Conservation (phyloP, 2,329 filamentous ascomycete species). For the Phoma herbarum region DNA sequence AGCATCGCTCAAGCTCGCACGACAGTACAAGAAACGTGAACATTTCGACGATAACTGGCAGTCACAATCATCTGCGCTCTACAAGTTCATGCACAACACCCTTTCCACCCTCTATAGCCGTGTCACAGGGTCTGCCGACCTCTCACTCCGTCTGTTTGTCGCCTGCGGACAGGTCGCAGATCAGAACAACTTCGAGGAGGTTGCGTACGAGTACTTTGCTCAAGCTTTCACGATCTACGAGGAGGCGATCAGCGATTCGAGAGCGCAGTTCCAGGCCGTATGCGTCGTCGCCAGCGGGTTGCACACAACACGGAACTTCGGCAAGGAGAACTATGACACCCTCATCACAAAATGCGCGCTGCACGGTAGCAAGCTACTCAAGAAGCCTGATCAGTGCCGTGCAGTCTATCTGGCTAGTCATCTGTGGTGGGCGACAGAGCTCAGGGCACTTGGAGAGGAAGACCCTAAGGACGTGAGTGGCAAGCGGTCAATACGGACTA, state of each 20-base stretch:
- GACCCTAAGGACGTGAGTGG: constrained; percentile 78
- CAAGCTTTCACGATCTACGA: constrained; percentile 99
- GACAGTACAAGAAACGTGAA: constrained; percentile 87
- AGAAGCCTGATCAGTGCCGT: constrained; percentile 97
- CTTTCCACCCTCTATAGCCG: constrained; percentile 88
- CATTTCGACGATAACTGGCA: constrained; percentile 83
- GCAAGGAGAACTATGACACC: constrained; percentile 98
- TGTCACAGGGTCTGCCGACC: constrained; percentile 85
- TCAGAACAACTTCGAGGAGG: constrained; percentile 90
- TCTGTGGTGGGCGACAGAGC: constrained; percentile 96
- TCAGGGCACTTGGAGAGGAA: constrained; percentile 77
- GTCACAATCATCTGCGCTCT: constrained; percentile 78
- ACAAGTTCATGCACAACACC: constrained; percentile 93
- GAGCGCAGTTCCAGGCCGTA: constrained; percentile 97
- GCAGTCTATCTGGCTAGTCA: constrained; percentile 97
- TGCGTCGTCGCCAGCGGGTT: constrained; percentile 91
- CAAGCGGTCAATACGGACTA: background rate
- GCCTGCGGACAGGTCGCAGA: constrained; percentile 93
- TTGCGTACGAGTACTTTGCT: constrained; percentile 97
- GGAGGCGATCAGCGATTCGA: constrained; percentile 92
- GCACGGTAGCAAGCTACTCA: constrained; percentile 94
- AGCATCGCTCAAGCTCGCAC: constrained; percentile 85
- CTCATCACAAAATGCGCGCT: constrained; percentile 97
- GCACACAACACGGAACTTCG: constrained; percentile 88
- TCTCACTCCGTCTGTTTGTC: constrained; percentile 88